These are phyloP conservation scores for Pichia paraexigua DNA, from an alignment of 805 yeast species.

Conservation along the genomic window DNA sequence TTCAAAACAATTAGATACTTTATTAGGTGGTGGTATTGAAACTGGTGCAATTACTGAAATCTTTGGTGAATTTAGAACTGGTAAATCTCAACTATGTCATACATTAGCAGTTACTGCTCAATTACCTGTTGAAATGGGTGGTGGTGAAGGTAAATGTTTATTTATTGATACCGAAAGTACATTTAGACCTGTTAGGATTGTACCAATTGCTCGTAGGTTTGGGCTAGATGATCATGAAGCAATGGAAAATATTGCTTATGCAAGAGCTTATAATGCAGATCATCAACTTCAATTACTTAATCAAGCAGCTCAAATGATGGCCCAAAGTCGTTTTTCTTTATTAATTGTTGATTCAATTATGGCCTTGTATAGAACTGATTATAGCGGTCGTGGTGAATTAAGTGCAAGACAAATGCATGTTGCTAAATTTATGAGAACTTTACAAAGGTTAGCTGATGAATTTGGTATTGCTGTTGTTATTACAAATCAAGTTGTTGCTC, in stretches of 20 bases:
- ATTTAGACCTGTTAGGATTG: slow-evolving; percentile 84
- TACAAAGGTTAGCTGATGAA: slow-evolving; percentile 93
- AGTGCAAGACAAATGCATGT: slow-evolving; percentile 93
- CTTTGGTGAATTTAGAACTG: slow-evolving; percentile 96
- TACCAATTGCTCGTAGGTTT: slow-evolving; percentile 83
- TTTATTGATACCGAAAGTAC: slow-evolving; percentile 97
- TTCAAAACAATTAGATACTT: slow-evolving; percentile 84
- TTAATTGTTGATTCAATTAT: slow-evolving; percentile 94
- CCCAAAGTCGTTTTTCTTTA: slow-evolving; percentile 83
- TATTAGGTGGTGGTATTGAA: slow-evolving; percentile 94
- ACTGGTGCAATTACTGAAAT: slow-evolving; percentile 96
- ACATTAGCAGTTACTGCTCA: slow-evolving; percentile 96
- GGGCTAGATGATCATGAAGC: slow-evolving; percentile 91
- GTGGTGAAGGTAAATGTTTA: slow-evolving; percentile 96
- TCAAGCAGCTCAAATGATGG: slow-evolving; percentile 94
- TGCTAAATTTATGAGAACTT: slow-evolving; percentile 83
- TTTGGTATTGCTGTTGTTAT: slow-evolving; percentile 96
- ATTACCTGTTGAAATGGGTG: slow-evolving; percentile 92
- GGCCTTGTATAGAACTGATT: slow-evolving; percentile 94
- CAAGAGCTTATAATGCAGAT: slow-evolving; percentile 94
- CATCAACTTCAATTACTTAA: slow-evolving; percentile 83
- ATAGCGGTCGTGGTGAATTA: slow-evolving; percentile 89
- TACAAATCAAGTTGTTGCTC: slow-evolving; percentile 95
- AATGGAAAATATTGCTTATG: slow-evolving; percentile 95
- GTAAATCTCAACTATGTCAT: slow-evolving; percentile 94